Base-by-base conservation (phyloP, 306 rosid species). In the Notholithocarpus densiflorus region DNA sequence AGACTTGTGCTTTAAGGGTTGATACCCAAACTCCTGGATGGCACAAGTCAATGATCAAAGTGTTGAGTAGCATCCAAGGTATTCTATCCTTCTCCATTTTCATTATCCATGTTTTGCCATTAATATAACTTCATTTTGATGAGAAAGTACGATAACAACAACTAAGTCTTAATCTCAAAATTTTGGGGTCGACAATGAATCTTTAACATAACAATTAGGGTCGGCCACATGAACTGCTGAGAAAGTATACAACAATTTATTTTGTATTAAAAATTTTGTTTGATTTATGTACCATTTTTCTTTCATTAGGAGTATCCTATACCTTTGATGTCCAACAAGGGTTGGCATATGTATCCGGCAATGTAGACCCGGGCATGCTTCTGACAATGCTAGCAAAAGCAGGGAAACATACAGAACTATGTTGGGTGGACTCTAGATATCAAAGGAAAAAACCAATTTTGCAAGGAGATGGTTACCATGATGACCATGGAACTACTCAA, bases 361-460 rank as follows among this genome's bases (percentile, higher is more conserved):
- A 29, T 29, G 52, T 80, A 55, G 14, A 80, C 53, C 79, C 75
- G 5, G 31, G 15, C n/a, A 66, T 54, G 9, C 71, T 79, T 11
- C 6, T 83, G 71, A 45, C 14, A 17, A 27, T 45, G 68, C 68
- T 84, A 26, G 45, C 48, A 24, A 80, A 79, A 21, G 34, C 80
- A 7, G 83, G 77, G 29, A 83, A 83, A 78, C 81, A 79, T 31
- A 75, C 66, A 15, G 78, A 75, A 52, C 71, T 75, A 5, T 29
- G 55, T 2, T 57, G 65, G 19, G 69, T 79, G 52, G 78, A 79
- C 55, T 61, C 80, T 10, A 76, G 83, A 27, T 32, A 21, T 10
- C 48, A 31, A 10, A 37, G 40, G 12, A 62, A 62, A 18, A 15
- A 27, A 8, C 20, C 69, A 1, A 5, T 6, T 5, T 5, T 62